phyloP scores from a whole-genome alignment of 1,139 yeast genomes.

The Magnusiomyces tetraspermus region DNA sequence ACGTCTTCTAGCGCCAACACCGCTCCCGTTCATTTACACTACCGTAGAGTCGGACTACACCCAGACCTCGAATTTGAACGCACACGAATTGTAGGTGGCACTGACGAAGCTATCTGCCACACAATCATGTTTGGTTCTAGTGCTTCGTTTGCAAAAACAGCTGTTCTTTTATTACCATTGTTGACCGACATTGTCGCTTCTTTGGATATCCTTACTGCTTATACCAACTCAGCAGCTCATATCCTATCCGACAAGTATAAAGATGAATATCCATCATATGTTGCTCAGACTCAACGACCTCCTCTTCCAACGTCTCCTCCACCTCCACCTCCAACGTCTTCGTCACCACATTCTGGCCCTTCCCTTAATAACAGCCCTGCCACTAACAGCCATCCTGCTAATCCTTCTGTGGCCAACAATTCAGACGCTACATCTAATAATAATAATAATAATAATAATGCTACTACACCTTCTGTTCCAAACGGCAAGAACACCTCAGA shows the following conservation, averaged over 20 bases:
- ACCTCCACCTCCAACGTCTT: not conserved
- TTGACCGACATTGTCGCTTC: conserved; percentile 50
- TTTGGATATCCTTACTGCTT: conserved; percentile 41
- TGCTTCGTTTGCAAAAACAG: conserved; percentile 36
- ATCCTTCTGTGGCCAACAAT: no score
- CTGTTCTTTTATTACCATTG: conserved; percentile 54
- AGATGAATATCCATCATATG: not conserved
- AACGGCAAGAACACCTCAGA: no score
- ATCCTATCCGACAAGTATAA: not conserved
- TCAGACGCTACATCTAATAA: no score
- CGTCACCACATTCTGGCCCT: no score
- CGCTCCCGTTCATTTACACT: conserved; percentile 11
- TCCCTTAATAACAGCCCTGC: no score
- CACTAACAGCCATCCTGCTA: no score
- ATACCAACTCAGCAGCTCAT: conserved; percentile 26
- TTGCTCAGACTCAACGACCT: not conserved
- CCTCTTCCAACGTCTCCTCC: not conserved
- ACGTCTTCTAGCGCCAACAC: no score
- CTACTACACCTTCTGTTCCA: no score
- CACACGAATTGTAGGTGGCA: conserved; percentile 38
- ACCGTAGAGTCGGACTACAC: conserved; percentile 41
- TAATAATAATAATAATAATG: no score
- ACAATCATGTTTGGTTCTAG: conserved; percentile 49
- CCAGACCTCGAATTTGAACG: conserved; percentile 52
- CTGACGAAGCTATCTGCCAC: conserved; percentile 67